phyloP scores from a whole-genome alignment of 768 basidiomycete genomes.

The Lyophyllum decastes region DNA sequence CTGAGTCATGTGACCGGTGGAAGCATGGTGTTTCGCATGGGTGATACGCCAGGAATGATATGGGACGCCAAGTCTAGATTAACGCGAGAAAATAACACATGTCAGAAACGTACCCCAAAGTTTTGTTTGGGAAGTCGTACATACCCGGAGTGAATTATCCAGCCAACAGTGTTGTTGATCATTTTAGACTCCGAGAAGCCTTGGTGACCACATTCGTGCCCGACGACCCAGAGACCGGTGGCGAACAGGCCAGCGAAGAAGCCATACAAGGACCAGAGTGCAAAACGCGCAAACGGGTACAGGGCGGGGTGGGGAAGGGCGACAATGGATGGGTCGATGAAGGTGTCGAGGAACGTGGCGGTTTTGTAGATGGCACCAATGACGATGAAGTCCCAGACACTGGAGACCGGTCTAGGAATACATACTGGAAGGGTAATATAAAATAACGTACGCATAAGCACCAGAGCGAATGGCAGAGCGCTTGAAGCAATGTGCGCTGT shows the following conservation, averaged over 20 bases:
- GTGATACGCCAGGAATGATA: constrained; percentile 97
- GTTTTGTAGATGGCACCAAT: constrained; percentile 70
- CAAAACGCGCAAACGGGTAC: constrained; percentile 61
- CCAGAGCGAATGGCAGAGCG: constrained; percentile 84
- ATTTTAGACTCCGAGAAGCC: constrained; percentile 91
- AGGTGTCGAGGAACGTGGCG: constrained; percentile 62
- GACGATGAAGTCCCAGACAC: constrained; percentile 74
- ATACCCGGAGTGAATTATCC: constrained; percentile 88
- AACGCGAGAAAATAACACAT: constrained; percentile 17
- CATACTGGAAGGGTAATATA: neutral
- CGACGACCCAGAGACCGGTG: constrained; percentile 94
- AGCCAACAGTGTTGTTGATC: constrained; percentile 92
- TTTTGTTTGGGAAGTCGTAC: constrained; percentile 23
- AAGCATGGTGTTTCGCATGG: constrained; percentile 94
- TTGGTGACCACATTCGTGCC: constrained; percentile 96
- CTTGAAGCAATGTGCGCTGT: constrained; percentile 84
- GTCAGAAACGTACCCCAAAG: constrained; percentile 18
- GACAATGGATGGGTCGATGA: constrained; percentile 57
- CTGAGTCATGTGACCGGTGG: constrained; percentile 89
- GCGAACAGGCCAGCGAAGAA: constrained; percentile 84
- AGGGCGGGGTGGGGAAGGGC: constrained; percentile 60
- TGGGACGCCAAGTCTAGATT: constrained; percentile 81
- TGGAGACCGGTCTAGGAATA: constrained; percentile 25
- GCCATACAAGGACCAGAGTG: constrained; percentile 79
- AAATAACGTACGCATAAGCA: constrained; percentile 65